Evolutionary conservation across 768 basidiomycete species (phyloP).

Genomic region (Atractiella rhizophila): DNA sequence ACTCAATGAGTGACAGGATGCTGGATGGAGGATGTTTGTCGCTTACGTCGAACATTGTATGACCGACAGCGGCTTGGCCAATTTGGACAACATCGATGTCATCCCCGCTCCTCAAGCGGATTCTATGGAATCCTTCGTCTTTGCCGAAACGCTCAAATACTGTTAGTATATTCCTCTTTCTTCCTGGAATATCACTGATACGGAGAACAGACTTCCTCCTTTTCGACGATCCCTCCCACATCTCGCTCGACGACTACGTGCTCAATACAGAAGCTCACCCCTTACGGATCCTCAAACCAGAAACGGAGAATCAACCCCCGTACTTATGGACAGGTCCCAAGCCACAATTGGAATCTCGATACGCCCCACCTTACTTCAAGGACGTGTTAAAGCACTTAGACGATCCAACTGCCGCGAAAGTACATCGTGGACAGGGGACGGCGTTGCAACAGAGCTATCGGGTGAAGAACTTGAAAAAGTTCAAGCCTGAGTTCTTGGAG

Average conservation of each 20-base stretch:
- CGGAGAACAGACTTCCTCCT: constrained; percentile 23
- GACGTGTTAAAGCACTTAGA: too few relatives aligned
- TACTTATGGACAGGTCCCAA: too few relatives aligned
- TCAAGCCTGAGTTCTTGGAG: too few relatives aligned
- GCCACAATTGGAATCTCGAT: too few relatives aligned
- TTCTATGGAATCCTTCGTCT: constrained; percentile 21
- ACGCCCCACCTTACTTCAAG: too few relatives aligned
- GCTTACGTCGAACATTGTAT: constrained; percentile 17
- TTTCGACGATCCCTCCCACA: constrained; percentile 37
- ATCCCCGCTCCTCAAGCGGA: constrained; percentile 5
- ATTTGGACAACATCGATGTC: constrained; percentile 20
- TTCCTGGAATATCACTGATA: background rate
- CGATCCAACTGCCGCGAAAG: too few relatives aligned
- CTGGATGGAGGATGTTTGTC: constrained; percentile 26
- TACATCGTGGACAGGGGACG: too few relatives aligned
- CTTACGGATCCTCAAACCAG: too few relatives aligned
- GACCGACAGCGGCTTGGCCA: constrained; percentile 17
- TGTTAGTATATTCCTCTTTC: constrained; percentile 1
- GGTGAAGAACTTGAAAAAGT: too few relatives aligned
- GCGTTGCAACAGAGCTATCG: too few relatives aligned
- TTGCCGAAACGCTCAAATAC: constrained; percentile 22
- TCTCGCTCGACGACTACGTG: constrained; percentile 28
- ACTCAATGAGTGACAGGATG: constrained; percentile 12
- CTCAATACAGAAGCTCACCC: constrained; percentile 47
- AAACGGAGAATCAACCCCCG: too few relatives aligned